Base-by-base conservation (phyloP, 805 yeast genomes). In the Saccharomycopsis lassenensis region DNA sequence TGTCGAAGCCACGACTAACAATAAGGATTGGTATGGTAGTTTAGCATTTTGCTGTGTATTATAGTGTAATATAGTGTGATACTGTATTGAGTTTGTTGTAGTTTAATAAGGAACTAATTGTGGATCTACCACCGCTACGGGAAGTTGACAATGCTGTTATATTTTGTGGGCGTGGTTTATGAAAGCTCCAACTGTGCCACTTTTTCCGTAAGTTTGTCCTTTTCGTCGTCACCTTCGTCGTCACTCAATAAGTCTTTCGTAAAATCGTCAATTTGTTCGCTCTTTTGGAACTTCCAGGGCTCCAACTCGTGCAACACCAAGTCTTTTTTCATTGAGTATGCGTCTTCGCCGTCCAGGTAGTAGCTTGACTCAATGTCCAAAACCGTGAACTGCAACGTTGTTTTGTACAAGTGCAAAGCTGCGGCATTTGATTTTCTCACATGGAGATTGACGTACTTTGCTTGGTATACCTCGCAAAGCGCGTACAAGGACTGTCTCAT, bases 261-360 rank as follows among this genome's bases (percentile, higher is more conserved):
- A 35, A 79, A 60, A 55, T 79, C 81, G 51, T 81, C 91, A 24
- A 57, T 69, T 7, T 50, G 57, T 20, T 53, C 57, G 14, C 65
- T 65, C 12, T 62, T 62, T 45, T 74, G 76, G 43, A 68, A 69
- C 29, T 57, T 56, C 40, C 71, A 66, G 16, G 89, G 86, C 30
- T 74, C 43, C 43, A 80, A 60, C 18, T 77, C 79, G 11, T 77
- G 76, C 31, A 76, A 52, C 15, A 62, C 62, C 46, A 85, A 63
- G 2, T 63, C 66, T 53, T 82, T 82, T 52, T 74, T 76, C 98
- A 91, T 91, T 27, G 91, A 80, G 56, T 87, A 89, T 11, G 98
- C 98, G 59, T 91, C 96, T 59, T 91, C 98, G 22, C 94, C 94
- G 58, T 91, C 96, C 36, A 87, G 95, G 51, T 91, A 91, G 57